Evolutionary conservation across 345 rosid genomes (phyloP), one percentile per base, ranked within the genome.

Genomic region (Rhizophora apiculata): DNA sequence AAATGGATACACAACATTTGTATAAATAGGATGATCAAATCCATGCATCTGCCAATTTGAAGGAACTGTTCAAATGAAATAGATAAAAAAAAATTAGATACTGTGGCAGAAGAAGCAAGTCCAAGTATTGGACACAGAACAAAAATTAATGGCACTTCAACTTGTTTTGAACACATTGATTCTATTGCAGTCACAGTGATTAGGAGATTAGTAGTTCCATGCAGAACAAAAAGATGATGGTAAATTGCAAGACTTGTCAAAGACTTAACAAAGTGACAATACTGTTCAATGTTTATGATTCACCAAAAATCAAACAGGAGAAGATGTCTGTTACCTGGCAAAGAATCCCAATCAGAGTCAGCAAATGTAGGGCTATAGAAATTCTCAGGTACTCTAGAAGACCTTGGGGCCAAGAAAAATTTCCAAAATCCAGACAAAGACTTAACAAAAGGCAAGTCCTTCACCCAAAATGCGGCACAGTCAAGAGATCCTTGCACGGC

Each of bases 41-140:
- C 97, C 99, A 86, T 95, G 96, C 86, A 86, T 74, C 84, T 95
- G 92, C 99, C 99, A 95, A 68, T 92, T 95, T 56, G 99, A 95
- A 82, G 99, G 99, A 82, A 95, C 97, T 95, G 91, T 37, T 72
- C 79, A 80, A 79, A 69, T 67, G 57, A 77, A 48, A 15, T 68
- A 74, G 43, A 57, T 27, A 69, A 68, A 78, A 31, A 31, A 53
- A 59, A 66, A 68, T 56, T 66, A 82, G 65, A 64, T 32, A 70
- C 27, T 58, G 56, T 31, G 34, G 48, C 21, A 26, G 29, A 68
- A 26, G n/a, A 15, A 18, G 8, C 18, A 43, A 68, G n/a, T 31
- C 18, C 60, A 55, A 21, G 60, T 10, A 55, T 55, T 30, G 3
- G 27, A 55, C 6, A 55, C 29, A 26, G 1, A 55, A 26, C 3